Base-by-base conservation (phyloP, 768 basidiomycete genomes). In the Tylopilus sp. region DNA sequence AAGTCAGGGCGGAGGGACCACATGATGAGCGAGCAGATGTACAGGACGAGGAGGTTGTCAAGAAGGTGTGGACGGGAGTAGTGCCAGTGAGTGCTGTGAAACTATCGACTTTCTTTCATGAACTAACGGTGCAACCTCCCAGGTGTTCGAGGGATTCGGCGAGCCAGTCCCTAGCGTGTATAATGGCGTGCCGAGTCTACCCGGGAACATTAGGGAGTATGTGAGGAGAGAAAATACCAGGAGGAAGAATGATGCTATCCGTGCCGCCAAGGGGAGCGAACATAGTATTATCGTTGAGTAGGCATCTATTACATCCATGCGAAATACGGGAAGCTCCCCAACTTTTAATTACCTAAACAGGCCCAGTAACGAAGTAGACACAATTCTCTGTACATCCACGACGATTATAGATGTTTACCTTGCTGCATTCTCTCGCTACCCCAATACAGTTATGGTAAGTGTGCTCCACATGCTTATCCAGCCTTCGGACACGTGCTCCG, bases 241-340 rank as follows among this genome's bases (percentile, higher is more conserved):
- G 45, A 58, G 61, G 41, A 65, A 66, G 56, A 65, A 56, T n/a
- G 44, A 57, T 17, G 64, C 64, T 14, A 51, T 55, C 44, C 51
- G 37, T 29, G 64, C 53, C 6, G 61, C 63, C 7, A 65, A 55
- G 29, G 54, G 34, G 77, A 66, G 57, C 77, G 79, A 56, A 81
- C 26, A 50, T 7, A 10, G n/a, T 19, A 11, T n/a, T n/a, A n/a
- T 44, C 17, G 48, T 47, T 34, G 37, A 50, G 29, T 50, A 45
- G 13, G 22, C 5, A 21, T 29, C 9, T 37, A 12, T 21, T 19
- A 30, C 24, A 6, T 29, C 37, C n/a, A 45, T 29, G 21, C n/a
- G 11, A 37, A 45, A 42, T 17, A 28, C 8, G 34, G 38, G 28
- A 45, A 19, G 6, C 21, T 38, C 21, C 41, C 13, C 5, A 24